Evolutionary conservation across 1,139 yeast species (phyloP).

Genomic region (Suhomyces panamericanus): DNA sequence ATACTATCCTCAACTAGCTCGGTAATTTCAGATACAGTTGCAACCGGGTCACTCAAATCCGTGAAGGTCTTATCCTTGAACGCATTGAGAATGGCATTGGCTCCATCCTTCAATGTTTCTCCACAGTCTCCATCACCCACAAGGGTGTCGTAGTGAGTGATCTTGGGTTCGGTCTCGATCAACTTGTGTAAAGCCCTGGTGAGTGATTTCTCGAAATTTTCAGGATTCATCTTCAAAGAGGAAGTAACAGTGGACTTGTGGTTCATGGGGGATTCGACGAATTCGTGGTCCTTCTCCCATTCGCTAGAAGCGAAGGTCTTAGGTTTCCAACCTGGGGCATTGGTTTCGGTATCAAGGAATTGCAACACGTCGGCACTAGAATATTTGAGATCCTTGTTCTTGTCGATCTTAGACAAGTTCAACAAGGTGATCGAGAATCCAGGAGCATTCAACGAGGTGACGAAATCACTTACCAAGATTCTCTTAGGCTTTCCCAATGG

Average conservation of each 20-base stretch:
- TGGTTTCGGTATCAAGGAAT: conserved; percentile 66
- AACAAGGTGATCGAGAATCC: conserved; percentile 82
- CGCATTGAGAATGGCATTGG: conserved; percentile 63
- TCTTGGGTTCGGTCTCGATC: conserved; percentile 67
- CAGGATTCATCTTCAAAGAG: conserved; percentile 43
- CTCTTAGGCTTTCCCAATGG: conserved; percentile 61
- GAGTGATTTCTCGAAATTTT: conserved; percentile 38
- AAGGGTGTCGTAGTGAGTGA: conserved; percentile 80
- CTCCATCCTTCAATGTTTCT: conserved; percentile 82
- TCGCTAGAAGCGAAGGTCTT: conserved; percentile 26
- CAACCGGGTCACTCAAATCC: conserved; percentile 52
- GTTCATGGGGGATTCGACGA: conserved; percentile 36
- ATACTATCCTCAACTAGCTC: conserved; percentile 74
- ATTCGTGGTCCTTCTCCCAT: conserved; percentile 26
- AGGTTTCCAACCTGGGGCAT: conserved; percentile 82
- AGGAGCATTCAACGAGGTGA: conserved; percentile 87
- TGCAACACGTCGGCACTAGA: conserved; percentile 35
- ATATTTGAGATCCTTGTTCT: conserved; percentile 35
- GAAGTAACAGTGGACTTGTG: conserved; percentile 28
- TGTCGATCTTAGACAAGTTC: conserved; percentile 51
- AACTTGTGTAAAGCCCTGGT: conserved; percentile 50
- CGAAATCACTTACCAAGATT: conserved; percentile 70
- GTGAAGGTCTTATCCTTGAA: conserved; percentile 32
- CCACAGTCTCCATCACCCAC: conserved; percentile 99
- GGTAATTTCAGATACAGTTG: conserved; percentile 54